phyloP scores from a whole-genome alignment of 2,329 filamentous ascomycete species.

The Aureobasidium sp. region DNA sequence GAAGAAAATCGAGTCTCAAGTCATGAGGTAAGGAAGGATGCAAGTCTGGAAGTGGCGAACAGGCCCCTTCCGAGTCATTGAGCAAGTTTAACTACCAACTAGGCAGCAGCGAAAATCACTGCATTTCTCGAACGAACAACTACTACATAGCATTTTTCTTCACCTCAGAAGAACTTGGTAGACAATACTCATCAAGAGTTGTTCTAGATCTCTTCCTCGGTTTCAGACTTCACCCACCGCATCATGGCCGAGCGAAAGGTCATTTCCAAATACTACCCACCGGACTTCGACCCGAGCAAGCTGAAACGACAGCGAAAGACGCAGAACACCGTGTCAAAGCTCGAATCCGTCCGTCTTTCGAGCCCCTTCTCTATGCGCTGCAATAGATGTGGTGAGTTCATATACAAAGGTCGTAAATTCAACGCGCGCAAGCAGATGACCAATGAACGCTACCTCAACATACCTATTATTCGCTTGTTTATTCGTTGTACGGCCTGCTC shows the following conservation, averaged over 20 bases:
- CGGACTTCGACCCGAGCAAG: not conserved
- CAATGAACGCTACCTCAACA: not conserved
- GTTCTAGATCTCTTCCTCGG: too few relatives aligned
- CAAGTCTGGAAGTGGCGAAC: too few relatives aligned
- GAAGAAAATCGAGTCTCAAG: too few relatives aligned
- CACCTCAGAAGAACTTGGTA: too few relatives aligned
- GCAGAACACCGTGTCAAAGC: not conserved
- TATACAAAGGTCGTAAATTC: not conserved
- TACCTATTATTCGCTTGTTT: not conserved
- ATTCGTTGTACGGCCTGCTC: not conserved
- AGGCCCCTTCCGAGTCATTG: too few relatives aligned
- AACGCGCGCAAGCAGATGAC: not conserved
- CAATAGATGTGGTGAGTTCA: not conserved
- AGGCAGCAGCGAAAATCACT: too few relatives aligned
- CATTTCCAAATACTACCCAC: not conserved
- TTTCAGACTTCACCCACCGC: too few relatives aligned
- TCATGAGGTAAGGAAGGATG: too few relatives aligned
- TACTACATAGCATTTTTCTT: too few relatives aligned
- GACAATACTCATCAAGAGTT: too few relatives aligned
- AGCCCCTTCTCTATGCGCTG: not conserved
- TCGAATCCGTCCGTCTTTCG: not conserved
- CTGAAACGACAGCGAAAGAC: not conserved
- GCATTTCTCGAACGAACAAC: too few relatives aligned
- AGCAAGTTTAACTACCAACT: too few relatives aligned
- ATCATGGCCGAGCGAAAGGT: not conserved